Percentiles rank a stretch among this genome's conserved stretches.
These are phyloP conservation scores for Neoscytalidium dimidiatum DNA, from an alignment of 2,329 filamentous ascomycete species.

Conservation along the genomic window DNA sequence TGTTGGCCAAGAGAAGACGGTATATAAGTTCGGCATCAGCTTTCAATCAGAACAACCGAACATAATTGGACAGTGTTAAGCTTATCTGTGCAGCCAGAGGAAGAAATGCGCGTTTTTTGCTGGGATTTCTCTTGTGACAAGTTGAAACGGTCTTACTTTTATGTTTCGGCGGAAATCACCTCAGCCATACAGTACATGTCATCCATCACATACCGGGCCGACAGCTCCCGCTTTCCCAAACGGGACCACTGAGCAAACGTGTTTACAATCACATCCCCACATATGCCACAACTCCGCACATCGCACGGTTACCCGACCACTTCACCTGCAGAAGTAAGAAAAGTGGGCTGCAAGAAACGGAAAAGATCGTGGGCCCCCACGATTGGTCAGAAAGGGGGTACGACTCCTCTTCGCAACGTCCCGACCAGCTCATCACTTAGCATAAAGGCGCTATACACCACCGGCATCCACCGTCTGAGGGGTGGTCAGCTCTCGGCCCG, in stretches of 20 bases:
- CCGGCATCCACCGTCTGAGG: background rate
- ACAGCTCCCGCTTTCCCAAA: no score
- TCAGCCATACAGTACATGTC: no score
- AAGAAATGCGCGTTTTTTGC: no score
- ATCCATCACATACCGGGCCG: no score
- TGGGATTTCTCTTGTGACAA: no score
- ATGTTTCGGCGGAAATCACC: no score
- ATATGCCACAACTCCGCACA: background rate
- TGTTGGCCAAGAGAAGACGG: no score
- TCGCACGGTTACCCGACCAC: background rate
- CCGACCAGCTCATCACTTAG: background rate
- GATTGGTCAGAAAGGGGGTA: background rate
- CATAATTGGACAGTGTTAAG: no score
- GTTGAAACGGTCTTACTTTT: no score
- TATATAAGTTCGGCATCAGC: no score
- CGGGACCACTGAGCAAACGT: background rate
- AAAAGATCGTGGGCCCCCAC: background rate
- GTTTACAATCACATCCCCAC: background rate
- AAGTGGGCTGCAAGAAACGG: background rate
- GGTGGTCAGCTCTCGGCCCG: slow-evolving; percentile 11
- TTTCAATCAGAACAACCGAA: no score
- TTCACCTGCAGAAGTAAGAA: background rate
- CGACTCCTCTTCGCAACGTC: background rate
- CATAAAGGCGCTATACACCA: background rate
- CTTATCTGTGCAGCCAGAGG: no score